Evolutionary conservation across 1,284 basidiomycete genomes (phyloP).

Genomic region (Ustilago loliicola): DNA sequence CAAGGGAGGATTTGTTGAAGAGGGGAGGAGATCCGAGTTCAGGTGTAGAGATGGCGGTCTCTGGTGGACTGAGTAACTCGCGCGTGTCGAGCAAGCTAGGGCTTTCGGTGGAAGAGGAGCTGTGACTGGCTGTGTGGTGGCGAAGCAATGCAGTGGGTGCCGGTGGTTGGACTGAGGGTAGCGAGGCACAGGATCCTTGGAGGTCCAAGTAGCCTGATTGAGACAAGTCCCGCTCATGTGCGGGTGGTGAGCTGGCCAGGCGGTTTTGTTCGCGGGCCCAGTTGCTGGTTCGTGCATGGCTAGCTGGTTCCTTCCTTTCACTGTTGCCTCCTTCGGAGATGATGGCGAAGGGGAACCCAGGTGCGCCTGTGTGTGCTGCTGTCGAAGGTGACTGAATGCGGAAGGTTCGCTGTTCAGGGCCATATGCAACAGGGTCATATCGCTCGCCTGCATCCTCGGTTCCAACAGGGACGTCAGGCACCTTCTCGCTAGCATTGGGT

Average conservation of each 20-base stretch:
- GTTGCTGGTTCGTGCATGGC: slow-evolving; percentile 36
- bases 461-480: not conserved
- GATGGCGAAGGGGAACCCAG: slow-evolving; percentile 18
- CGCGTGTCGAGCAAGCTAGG: slow-evolving; percentile 26
- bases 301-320: slow-evolving; percentile 11
- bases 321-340: not conserved
- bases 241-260: slow-evolving; percentile 8
- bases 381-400: slow-evolving; percentile 19
- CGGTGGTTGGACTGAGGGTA: not conserved
- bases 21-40: slow-evolving; percentile 30
- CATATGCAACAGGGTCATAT: slow-evolving; percentile 25
- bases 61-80: slow-evolving; percentile 33
- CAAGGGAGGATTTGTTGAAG: not conserved
- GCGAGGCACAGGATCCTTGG: slow-evolving; percentile 6
- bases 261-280: slow-evolving; percentile 39
- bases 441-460: slow-evolving; percentile 2
- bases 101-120: slow-evolving; percentile 24
- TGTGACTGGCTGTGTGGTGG: slow-evolving; percentile 32
- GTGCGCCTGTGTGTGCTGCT: not conserved
- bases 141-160: slow-evolving; percentile 9
- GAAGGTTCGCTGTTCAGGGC: slow-evolving; percentile 25
- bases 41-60: slow-evolving; percentile 37
- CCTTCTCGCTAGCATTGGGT: not conserved
- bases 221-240: not conserved
- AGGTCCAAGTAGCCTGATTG: slow-evolving; percentile 7